A percentile compares a stretch with the other conserved stretches of the same genome.
Evolutionary conservation across 495 filamentous ascomycete species (phyloP).

Genomic region (Entonaema liquescens): DNA sequence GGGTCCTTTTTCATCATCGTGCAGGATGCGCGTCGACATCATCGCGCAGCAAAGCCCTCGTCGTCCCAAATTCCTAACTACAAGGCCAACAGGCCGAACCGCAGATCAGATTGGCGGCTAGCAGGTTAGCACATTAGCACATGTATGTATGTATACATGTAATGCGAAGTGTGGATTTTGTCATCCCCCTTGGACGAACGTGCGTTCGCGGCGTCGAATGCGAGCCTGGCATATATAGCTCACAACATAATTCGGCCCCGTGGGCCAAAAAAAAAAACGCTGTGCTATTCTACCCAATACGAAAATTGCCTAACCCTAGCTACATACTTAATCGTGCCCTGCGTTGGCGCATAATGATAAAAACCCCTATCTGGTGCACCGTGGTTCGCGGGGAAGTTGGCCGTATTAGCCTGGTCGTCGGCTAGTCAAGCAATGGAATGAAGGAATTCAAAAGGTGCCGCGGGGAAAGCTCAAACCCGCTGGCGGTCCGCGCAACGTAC

Average conservation of each 20-base stretch:
- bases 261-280: not conserved
- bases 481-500: not conserved
- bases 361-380: not conserved
- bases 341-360: slow-evolving; percentile 1
- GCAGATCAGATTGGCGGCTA: not conserved
- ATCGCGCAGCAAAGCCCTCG: slow-evolving; percentile 22
- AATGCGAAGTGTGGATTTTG: not conserved
- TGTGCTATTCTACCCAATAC: slow-evolving; percentile 12
- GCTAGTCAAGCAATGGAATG: slow-evolving; percentile 7
- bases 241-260: slow-evolving; percentile 15
- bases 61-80: not conserved
- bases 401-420: slow-evolving; percentile 9
- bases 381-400: slow-evolving; percentile 3
- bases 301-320: slow-evolving; percentile 11
- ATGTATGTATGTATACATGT: not conserved
- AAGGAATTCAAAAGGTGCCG: slow-evolving; percentile 12
- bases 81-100: not conserved
- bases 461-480: slow-evolving; percentile 7
- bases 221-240: slow-evolving; percentile 22
- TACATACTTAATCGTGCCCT: not conserved
- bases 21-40: slow-evolving; percentile 32
- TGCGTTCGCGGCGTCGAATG: slow-evolving; percentile 1
- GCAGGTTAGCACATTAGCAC: not conserved
- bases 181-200: not conserved
- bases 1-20: slow-evolving; percentile 34